These are phyloP conservation scores for Evernia prunastri DNA, from an alignment of 495 filamentous ascomycete genomes.

Conservation along the genomic window DNA sequence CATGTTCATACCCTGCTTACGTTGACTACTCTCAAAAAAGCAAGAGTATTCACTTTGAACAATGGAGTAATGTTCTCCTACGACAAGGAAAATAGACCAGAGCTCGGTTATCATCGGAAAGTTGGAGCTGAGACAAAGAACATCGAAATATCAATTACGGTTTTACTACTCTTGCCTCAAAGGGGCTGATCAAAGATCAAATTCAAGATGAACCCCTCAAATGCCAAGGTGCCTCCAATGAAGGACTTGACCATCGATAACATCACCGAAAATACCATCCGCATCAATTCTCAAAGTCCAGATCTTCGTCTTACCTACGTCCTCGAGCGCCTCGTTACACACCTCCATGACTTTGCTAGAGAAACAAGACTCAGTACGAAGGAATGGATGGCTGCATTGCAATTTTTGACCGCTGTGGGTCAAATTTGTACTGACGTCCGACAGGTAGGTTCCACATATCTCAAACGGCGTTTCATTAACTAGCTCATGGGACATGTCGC, in stretches of 20 bases:
- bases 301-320: conserved; percentile 65
- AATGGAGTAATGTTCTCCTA: too few relatives aligned
- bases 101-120: neutral
- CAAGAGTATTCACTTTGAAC: too few relatives aligned
- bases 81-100: too few relatives aligned
- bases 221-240: conserved; percentile 51
- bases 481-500: neutral
- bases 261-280: conserved; percentile 70
- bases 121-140: neutral
- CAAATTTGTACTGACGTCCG: conserved; percentile 67
- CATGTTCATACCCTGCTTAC: too few relatives aligned
- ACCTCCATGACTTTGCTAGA: conserved; percentile 77
- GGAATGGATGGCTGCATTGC: conserved; percentile 72
- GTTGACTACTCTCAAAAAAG: too few relatives aligned
- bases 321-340: conserved; percentile 65
- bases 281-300: conserved; percentile 63
- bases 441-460: conserved; percentile 42
- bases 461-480: neutral
- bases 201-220: conserved; percentile 44
- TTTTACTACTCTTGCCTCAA: neutral
- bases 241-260: conserved; percentile 75
- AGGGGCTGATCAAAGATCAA: neutral
- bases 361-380: conserved; percentile 71
- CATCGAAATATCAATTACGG: neutral
- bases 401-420: conserved; percentile 66